These are phyloP conservation scores for Cladosporium sp. DNA, from an alignment of 2,329 filamentous ascomycete genomes.

Conservation along the genomic window DNA sequence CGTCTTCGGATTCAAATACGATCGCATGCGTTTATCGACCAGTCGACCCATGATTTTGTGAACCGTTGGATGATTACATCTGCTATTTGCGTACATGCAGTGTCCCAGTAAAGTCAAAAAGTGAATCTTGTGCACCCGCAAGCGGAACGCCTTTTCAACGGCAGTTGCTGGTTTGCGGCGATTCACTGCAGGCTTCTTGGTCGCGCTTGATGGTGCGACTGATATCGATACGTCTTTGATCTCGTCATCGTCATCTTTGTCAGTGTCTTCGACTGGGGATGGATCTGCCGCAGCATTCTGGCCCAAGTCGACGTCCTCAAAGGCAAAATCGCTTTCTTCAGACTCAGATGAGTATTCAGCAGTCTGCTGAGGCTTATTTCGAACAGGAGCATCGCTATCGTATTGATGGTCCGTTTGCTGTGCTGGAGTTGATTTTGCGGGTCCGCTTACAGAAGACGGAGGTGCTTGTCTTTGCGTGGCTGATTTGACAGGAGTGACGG, in stretches of 20 bases:
- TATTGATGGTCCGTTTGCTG: neutral
- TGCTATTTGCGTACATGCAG: slow-evolving; percentile 73
- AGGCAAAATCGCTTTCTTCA: slow-evolving; percentile 60
- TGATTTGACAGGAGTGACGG: neutral
- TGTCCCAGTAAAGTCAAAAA: slow-evolving; percentile 81
- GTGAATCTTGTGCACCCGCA: slow-evolving; percentile 85
- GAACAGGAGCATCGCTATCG: neutral
- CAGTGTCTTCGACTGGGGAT: slow-evolving; percentile 22
- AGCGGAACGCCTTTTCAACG: slow-evolving; percentile 61
- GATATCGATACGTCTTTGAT: slow-evolving; percentile 47
- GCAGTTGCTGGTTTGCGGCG: slow-evolving; percentile 54
- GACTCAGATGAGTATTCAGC: slow-evolving; percentile 45
- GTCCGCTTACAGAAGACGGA: neutral
- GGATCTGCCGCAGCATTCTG: slow-evolving; percentile 29
- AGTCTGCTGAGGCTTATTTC: slow-evolving; percentile 29
- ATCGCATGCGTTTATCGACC: slow-evolving; percentile 65
- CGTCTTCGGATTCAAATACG: slow-evolving; percentile 68
- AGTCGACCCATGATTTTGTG: slow-evolving; percentile 60
- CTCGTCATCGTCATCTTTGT: slow-evolving; percentile 25
- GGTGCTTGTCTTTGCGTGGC: neutral
- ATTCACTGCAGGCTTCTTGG: slow-evolving; percentile 35
- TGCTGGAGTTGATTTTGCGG: neutral
- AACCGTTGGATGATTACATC: slow-evolving; percentile 67
- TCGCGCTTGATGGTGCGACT: slow-evolving; percentile 34
- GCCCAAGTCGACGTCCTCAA: slow-evolving; percentile 62